Evolutionary conservation across 306 rosid genomes (phyloP).

Genomic region (Malus domestica): ASM211411v1 NC_041789.1:32233501-32234000

Average conservation of each 20-base stretch:
- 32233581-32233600: constrained; percentile 19
- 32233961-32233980: neutral
- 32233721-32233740: neutral
- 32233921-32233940: constrained; percentile 37
- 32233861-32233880: constrained; percentile 6
- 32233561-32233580: constrained; percentile 56
- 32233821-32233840: neutral
- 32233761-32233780: neutral
- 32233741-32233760: neutral
- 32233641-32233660: constrained; percentile 5
- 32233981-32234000: neutral
- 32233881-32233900: constrained; percentile 1
- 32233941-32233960: neutral
- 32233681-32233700: neutral
- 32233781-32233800: constrained; percentile 9
- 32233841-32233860: neutral
- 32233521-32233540: constrained; percentile 14
- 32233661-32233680: constrained; percentile 6
- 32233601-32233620: constrained; percentile 21
- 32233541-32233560: constrained; percentile 56
- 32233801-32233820: neutral
- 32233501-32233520: constrained; percentile 11
- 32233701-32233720: constrained; percentile 3
- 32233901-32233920: constrained; percentile 1
- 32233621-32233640: constrained; percentile 28